A percentile compares a stretch with the other conserved stretches of the same genome.
phyloP scores from a whole-genome alignment of 1,284 basidiomycete species.

The Termitomyces sp. region DNA sequence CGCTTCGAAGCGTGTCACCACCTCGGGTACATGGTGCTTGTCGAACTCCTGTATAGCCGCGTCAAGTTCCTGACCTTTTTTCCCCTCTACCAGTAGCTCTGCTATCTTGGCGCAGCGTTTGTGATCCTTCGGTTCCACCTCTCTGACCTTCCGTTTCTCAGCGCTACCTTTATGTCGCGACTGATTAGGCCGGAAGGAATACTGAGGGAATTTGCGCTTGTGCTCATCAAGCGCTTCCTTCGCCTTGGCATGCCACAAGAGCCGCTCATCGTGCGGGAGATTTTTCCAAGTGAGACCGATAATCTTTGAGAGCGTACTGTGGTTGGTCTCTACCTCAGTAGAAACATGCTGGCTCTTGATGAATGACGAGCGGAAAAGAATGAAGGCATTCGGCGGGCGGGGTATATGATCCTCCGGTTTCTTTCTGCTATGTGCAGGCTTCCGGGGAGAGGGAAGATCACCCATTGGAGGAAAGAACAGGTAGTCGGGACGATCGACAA shows the following conservation, averaged over 20 bases:
- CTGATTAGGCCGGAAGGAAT: conserved; percentile 63
- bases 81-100: conserved; percentile 69
- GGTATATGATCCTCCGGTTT: conserved; percentile 75
- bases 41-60: conserved; percentile 72
- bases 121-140: conserved; percentile 64
- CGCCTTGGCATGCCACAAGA: conserved; percentile 66
- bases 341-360: conserved; percentile 74
- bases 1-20: conserved; percentile 65
- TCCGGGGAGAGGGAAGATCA: conserved; percentile 20
- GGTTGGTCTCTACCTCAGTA: conserved; percentile 71
- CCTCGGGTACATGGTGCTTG: conserved; percentile 54
- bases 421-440: conserved; percentile 52
- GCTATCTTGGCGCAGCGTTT: conserved; percentile 74
- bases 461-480: conserved; percentile 34
- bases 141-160: conserved; percentile 58
- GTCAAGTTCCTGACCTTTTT: conserved; percentile 66
- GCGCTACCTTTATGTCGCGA: conserved; percentile 36
- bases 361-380: conserved; percentile 80
- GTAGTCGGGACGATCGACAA: conserved; percentile 25
- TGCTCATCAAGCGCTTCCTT: conserved; percentile 63
- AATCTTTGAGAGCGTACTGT: conserved; percentile 72
- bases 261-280: conserved; percentile 62
- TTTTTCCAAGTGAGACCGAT: conserved; percentile 72
- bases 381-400: conserved; percentile 85
- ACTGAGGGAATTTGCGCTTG: conserved; percentile 63